phyloP scores from a whole-genome alignment of 441 rosid genomes.

The Biscutella auriculata region DNA sequence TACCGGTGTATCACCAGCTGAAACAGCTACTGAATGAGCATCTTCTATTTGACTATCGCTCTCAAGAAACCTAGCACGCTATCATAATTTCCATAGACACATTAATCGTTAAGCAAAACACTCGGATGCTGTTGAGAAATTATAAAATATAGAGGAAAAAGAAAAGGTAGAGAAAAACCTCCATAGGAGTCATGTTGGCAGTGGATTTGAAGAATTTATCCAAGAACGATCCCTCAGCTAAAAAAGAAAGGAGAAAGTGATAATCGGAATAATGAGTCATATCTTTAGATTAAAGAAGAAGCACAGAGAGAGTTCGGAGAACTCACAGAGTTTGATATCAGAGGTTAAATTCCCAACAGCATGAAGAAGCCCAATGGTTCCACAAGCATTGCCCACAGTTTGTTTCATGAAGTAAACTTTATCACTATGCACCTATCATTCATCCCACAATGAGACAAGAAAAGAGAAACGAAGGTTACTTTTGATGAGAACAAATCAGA shows the following conservation, averaged over 20 bases:
- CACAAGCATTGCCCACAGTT: slow-evolving; percentile 98
- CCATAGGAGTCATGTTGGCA: slow-evolving; percentile 55
- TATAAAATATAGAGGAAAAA: neutral
- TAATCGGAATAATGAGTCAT: neutral
- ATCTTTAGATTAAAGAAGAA: neutral
- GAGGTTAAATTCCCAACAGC: slow-evolving; percentile 81
- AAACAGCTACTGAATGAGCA: slow-evolving; percentile 76
- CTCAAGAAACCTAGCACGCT: slow-evolving; percentile 77
- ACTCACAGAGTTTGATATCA: slow-evolving; percentile 59
- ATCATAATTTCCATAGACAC: neutral
- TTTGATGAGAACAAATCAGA: neutral
- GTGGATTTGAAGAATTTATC: slow-evolving; percentile 70
- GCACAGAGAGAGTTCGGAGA: neutral
- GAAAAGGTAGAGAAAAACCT: slow-evolving; percentile 38
- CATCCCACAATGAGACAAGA: neutral
- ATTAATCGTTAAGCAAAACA: neutral
- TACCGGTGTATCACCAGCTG: slow-evolving; percentile 80
- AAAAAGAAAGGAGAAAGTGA: neutral
- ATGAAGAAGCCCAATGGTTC: slow-evolving; percentile 95
- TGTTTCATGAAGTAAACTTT: slow-evolving; percentile 83
- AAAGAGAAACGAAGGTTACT: neutral
- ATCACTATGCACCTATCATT: slow-evolving; percentile 39
- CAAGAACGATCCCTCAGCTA: slow-evolving; percentile 71
- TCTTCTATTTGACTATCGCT: slow-evolving; percentile 70
- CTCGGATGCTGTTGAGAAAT: neutral